Evolutionary conservation across 495 filamentous ascomycete genomes (phyloP).

Genomic region (Hypomontagnella monticulosa): DNA sequence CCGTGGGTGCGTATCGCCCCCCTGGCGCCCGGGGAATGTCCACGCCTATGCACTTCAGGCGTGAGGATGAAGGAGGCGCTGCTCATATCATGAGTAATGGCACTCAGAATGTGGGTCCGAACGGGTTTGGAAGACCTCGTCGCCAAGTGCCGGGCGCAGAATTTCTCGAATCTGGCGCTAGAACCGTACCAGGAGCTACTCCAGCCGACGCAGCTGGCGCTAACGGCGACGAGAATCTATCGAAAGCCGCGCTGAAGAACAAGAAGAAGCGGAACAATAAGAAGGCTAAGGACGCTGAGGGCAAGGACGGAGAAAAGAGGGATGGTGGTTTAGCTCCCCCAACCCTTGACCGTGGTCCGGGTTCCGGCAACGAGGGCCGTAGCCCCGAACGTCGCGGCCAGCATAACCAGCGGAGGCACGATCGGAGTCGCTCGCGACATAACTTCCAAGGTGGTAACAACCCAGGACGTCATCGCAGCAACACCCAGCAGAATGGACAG

Average conservation of each 20-base stretch:
- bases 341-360: slow-evolving; percentile 48
- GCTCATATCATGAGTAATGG: slow-evolving; percentile 86
- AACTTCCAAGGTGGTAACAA: slow-evolving; percentile 57
- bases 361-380: slow-evolving; percentile 59
- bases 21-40: slow-evolving; percentile 91
- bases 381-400: slow-evolving; percentile 72
- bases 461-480: slow-evolving; percentile 55
- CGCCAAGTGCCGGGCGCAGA: slow-evolving; percentile 65
- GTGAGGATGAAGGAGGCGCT: slow-evolving; percentile 94
- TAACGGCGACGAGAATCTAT: slow-evolving; percentile 75
- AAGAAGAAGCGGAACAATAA: slow-evolving; percentile 99
- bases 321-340: slow-evolving; percentile 55
- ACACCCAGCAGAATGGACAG: slow-evolving; percentile 56
- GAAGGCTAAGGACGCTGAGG: slow-evolving; percentile 81
- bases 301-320: slow-evolving; percentile 42
- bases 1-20: slow-evolving; percentile 93
- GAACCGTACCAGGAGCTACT: slow-evolving; percentile 77
- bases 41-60: slow-evolving; percentile 94
- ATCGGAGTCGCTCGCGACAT: slow-evolving; percentile 66
- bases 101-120: slow-evolving; percentile 68
- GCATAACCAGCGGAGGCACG: slow-evolving; percentile 56
- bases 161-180: slow-evolving; percentile 48
- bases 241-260: slow-evolving; percentile 92
- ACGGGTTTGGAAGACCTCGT: slow-evolving; percentile 79
- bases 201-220: slow-evolving; percentile 70